Percentiles rank a stretch among this genome's conserved stretches.
These are phyloP conservation scores for Geranium rotundifolium DNA, from an alignment of 345 rosid genomes.

Conservation along the genomic window DNA sequence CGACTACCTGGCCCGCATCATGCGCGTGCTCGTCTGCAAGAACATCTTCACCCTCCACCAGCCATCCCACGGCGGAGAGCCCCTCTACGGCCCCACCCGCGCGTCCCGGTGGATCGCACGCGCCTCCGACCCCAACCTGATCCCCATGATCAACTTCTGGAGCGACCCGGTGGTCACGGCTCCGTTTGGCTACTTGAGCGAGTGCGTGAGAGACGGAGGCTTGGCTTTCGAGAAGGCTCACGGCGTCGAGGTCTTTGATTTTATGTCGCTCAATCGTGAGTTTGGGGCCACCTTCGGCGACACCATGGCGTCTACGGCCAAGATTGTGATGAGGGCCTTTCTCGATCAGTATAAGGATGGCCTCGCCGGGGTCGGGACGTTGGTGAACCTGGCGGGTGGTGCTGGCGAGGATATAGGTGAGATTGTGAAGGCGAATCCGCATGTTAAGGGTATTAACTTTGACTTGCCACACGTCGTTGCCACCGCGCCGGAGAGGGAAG, in stretches of 20 bases:
- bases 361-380: constrained; percentile 2
- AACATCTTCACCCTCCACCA: constrained; percentile 11
- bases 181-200: constrained; percentile 19
- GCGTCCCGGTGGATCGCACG: constrained; percentile 24
- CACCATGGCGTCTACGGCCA: too few relatives aligned
- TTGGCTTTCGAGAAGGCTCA: too few relatives aligned
- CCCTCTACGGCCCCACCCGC: constrained; percentile 15
- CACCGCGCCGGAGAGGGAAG: background rate
- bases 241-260: too few relatives aligned
- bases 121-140: constrained; percentile 14
- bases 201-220: background rate
- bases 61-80: constrained; percentile 11
- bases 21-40: constrained; percentile 18
- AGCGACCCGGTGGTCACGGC: constrained; percentile 12
- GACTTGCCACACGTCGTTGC: constrained; percentile 8
- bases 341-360: constrained; percentile 4
- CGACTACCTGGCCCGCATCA: constrained; percentile 14
- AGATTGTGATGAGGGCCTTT: background rate
- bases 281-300: too few relatives aligned
- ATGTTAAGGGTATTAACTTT: constrained; percentile 13
- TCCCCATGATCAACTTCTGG: constrained; percentile 18
- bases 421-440: constrained; percentile 13
- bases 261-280: too few relatives aligned
- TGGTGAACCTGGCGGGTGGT: constrained; percentile 19
- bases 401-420: constrained; percentile 6